Conservation (phyloP, 2,329 filamentous ascomycete species). For the Fusarium mangiferae region DNA sequence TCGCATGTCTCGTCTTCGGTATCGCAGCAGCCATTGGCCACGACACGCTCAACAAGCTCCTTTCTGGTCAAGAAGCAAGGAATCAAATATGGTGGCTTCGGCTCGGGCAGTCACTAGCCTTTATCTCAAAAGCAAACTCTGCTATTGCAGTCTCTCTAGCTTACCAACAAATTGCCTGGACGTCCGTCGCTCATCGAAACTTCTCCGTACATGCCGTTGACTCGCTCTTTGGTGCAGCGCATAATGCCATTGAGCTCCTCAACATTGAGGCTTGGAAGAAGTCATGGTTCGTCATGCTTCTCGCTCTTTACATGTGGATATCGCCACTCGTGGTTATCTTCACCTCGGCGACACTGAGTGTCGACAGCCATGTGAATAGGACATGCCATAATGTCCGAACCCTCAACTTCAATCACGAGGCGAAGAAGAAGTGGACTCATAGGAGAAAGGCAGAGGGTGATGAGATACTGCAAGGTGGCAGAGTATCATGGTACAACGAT, state of each 20-base stretch:
- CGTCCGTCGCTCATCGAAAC: background rate
- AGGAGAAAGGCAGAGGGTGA: background rate
- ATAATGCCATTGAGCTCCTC: constrained; percentile 17
- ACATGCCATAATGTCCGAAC: constrained; percentile 18
- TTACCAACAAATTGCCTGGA: constrained; percentile 5
- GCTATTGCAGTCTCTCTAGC: background rate
- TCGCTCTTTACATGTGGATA: constrained; percentile 24
- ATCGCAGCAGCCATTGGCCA: background rate
- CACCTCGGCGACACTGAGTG: constrained; percentile 24
- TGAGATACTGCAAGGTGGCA: constrained; percentile 4
- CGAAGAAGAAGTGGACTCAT: background rate
- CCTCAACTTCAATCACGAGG: constrained; percentile 27
- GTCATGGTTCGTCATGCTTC: constrained; percentile 21
- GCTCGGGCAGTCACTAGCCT: constrained; percentile 1
- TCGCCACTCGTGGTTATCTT: constrained; percentile 31
- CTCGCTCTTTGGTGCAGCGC: constrained; percentile 23
- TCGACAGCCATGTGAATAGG: background rate
- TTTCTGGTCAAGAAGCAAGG: background rate
- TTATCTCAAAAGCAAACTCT: background rate
- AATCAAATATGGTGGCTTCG: constrained; percentile 15
- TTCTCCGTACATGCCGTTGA: constrained; percentile 18
- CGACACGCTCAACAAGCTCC: background rate
- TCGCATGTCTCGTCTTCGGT: background rate
- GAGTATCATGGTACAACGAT: constrained; percentile 18
- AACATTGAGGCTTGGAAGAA: constrained; percentile 27